Evolutionary conservation across 176 grass and related monocot species (phyloP), one percentile per base, ranked within the genome.

Genomic region (Rhynchospora breviuscula): DNA sequence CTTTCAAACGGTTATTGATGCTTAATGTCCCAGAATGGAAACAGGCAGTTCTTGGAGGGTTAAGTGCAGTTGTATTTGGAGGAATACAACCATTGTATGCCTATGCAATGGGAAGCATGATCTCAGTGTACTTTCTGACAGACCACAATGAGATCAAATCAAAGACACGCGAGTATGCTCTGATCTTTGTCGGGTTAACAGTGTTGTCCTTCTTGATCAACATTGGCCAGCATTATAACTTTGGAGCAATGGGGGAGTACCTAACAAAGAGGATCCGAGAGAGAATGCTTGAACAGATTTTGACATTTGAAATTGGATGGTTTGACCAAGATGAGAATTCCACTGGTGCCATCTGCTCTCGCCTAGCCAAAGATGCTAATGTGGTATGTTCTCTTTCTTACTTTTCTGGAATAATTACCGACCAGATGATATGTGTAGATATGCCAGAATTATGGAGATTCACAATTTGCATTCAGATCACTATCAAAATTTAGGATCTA

Each of bases 141-240:
- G 96, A 99, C 60, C 93, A 95, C 44, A 21, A 83, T 6, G 85
- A 95, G 83, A 99, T 99, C 77, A 92, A 84, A 85, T 59, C 84
- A 35, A 86, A 92, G 92, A 99, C 93, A 62, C 88, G 86, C 67
- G 84, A 85, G 46, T 99, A 93, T 26, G 83, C 96, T 44, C 86
- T 99, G 51, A 82, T 95, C 58, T 99, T 99, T 63, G 70, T 99
- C 2, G 89, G 58, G 9, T 86, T 95, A 23, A 86, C 96, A 4
- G 48, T 92, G n/a, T 79, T 95, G 46, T 90, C 93, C 21, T 93
- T 99, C 89, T 71, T 91, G 70, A 93, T 95, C 78, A 99, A 95
- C 75, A 88, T 99, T 26, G 91, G 88, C 44, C 93, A 99, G 81
- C 96, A 99, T 83, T 99, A 99, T 88, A 99, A 91, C 89, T 99